Evolutionary conservation across 164 flowering plant genomes (phyloP).

Genomic region (Liriodendron chinense): DNA sequence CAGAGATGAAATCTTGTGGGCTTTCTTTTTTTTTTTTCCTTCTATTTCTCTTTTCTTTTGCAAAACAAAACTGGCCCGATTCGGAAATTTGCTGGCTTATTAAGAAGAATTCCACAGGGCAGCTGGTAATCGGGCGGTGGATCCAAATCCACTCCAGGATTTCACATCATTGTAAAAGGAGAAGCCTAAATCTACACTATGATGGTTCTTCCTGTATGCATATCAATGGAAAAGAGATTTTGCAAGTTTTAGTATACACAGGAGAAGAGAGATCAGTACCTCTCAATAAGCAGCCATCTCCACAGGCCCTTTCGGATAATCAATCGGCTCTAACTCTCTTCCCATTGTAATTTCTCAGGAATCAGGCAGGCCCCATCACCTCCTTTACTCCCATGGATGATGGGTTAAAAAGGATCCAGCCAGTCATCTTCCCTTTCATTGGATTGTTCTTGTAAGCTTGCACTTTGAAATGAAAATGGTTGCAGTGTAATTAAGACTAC

Average conservation of each 20-base stretch:
- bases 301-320: not conserved
- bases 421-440: constrained; percentile 28
- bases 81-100: constrained; percentile 17
- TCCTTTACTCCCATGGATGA: constrained; percentile 6
- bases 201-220: constrained; percentile 29
- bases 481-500: constrained; percentile 74
- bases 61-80: constrained; percentile 15
- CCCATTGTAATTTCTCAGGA: not conserved
- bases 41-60: not conserved
- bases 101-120: constrained; percentile 10
- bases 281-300: not conserved
- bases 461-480: constrained; percentile 88
- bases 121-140: constrained; percentile 7
- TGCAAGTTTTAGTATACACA: constrained; percentile 27
- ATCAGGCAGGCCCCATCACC: not conserved
- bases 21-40: not conserved
- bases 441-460: constrained; percentile 91
- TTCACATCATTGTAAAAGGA: not conserved
- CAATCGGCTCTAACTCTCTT: not conserved
- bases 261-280: constrained; percentile 22
- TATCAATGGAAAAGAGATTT: constrained; percentile 30
- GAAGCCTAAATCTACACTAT: constrained; percentile 25
- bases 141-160: constrained; percentile 5
- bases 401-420: not conserved
- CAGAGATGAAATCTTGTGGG: not conserved